phyloP scores from a whole-genome alignment of 352 stramenopile genomes.

The Globisporangium apiculatum region DNA sequence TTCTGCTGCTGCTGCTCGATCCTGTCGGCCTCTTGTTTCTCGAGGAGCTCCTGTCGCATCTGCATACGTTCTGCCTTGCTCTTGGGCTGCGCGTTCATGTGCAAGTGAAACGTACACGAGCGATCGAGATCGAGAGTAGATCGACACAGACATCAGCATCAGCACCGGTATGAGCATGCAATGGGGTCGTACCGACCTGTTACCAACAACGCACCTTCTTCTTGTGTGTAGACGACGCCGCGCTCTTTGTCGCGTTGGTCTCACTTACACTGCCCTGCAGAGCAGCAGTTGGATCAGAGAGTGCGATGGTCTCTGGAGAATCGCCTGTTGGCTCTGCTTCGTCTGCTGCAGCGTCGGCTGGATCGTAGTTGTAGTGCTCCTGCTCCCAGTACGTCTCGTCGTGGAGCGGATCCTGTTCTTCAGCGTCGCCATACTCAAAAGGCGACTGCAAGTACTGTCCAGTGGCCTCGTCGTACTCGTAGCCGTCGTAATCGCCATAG shows the following conservation, averaged over 20 bases:
- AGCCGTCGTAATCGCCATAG: background rate
- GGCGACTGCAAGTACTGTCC: background rate
- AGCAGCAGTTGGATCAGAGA: too few relatives aligned
- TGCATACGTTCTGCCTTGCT: conserved; percentile 46
- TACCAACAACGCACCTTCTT: conserved; percentile 3
- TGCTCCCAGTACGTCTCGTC: conserved; percentile 48
- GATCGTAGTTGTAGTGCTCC: conserved; percentile 20
- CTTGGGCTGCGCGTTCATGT: conserved; percentile 14
- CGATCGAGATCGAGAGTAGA: background rate
- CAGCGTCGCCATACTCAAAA: conserved; percentile 2
- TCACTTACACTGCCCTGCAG: too few relatives aligned
- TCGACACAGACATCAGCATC: background rate
- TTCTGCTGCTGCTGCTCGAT: conserved; percentile 7
- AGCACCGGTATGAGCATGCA: background rate
- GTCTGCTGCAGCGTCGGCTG: background rate
- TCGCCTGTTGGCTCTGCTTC: background rate
- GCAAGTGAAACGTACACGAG: too few relatives aligned
- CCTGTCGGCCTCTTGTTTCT: conserved; percentile 48
- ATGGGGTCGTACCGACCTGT: too few relatives aligned
- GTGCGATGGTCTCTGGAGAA: too few relatives aligned
- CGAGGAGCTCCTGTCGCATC: conserved; percentile 41
- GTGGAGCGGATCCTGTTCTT: conserved; percentile 23
- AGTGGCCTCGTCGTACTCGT: background rate
- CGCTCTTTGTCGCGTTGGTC: background rate
- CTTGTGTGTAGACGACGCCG: conserved; percentile 1